Conservation (phyloP, 805 yeast species). For the Candida rishiriensis region DNA sequence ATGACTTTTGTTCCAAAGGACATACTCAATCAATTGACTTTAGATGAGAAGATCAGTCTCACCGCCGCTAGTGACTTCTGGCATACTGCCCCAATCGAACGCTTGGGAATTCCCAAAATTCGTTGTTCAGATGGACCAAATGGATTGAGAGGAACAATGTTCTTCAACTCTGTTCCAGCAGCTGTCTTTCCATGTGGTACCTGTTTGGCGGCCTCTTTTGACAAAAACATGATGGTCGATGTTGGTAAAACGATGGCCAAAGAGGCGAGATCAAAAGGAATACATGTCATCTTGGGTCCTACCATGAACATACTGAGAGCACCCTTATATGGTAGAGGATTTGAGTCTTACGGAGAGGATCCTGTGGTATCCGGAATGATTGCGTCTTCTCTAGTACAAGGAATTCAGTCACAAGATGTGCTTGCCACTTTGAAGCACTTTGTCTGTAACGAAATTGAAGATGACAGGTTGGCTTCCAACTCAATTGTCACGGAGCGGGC, state of each 20-base stretch:
- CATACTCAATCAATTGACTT: conserved; percentile 19
- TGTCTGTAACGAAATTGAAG: conserved; percentile 61
- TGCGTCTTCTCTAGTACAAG: conserved; percentile 47
- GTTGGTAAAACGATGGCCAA: conserved; percentile 41
- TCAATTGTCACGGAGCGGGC: conserved; percentile 56
- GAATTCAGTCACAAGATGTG: conserved; percentile 49
- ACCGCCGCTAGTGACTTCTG: conserved; percentile 34
- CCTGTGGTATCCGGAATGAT: conserved; percentile 37
- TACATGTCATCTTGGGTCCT: conserved; percentile 36
- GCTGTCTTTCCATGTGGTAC: conserved; percentile 48
- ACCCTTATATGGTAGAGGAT: conserved; percentile 38
- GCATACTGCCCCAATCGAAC: conserved; percentile 34
- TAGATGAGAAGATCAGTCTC: conserved; percentile 28
- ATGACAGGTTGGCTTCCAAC: conserved; percentile 46
- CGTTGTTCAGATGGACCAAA: conserved; percentile 44
- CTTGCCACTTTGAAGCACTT: conserved; percentile 61
- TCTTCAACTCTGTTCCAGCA: conserved; percentile 38
- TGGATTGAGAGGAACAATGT: conserved; percentile 43
- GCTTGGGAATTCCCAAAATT: conserved; percentile 34
- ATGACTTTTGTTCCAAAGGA: neutral
- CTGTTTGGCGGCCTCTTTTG: conserved; percentile 41
- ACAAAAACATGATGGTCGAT: conserved; percentile 34
- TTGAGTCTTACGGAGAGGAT: conserved; percentile 19
- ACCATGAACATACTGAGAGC: conserved; percentile 39
- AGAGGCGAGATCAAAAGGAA: conserved; percentile 42